Conservation (phyloP, 331 rosid species). For the Pyracantha coccinea region DNA sequence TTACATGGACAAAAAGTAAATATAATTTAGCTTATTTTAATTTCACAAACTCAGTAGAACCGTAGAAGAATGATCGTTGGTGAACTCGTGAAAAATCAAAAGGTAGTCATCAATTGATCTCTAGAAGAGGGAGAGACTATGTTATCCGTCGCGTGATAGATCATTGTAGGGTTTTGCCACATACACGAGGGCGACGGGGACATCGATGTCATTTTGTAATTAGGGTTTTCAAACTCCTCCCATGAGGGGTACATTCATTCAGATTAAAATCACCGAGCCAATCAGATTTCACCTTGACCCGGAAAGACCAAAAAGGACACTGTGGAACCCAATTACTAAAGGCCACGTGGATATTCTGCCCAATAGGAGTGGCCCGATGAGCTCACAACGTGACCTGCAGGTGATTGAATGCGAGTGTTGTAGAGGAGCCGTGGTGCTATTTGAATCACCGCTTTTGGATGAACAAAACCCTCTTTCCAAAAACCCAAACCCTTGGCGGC, state of each 20-base stretch:
- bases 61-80: background rate
- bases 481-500: slow-evolving; percentile 99
- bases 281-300: background rate
- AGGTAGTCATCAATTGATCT: background rate
- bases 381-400: slow-evolving; percentile 40
- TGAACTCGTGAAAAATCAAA: background rate
- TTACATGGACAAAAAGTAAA: background rate
- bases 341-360: slow-evolving; percentile 18
- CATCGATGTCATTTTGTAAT: slow-evolving; percentile 36
- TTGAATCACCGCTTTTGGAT: slow-evolving; percentile 91
- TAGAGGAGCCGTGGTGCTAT: slow-evolving; percentile 72
- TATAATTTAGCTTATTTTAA: background rate
- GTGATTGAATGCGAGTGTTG: slow-evolving; percentile 15
- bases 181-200: slow-evolving; percentile 23
- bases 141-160: no score
- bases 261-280: slow-evolving; percentile 22
- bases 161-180: slow-evolving; percentile 1
- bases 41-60: background rate
- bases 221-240: slow-evolving; percentile 55
- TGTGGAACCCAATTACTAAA: fast-evolving
- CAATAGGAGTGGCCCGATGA: slow-evolving; percentile 6
- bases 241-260: slow-evolving; percentile 18
- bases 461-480: slow-evolving; percentile 73
- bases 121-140: background rate
- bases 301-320: background rate